phyloP scores from a whole-genome alignment of 495 filamentous ascomycete genomes.

The Aspergillus saccharolyticus region DNA sequence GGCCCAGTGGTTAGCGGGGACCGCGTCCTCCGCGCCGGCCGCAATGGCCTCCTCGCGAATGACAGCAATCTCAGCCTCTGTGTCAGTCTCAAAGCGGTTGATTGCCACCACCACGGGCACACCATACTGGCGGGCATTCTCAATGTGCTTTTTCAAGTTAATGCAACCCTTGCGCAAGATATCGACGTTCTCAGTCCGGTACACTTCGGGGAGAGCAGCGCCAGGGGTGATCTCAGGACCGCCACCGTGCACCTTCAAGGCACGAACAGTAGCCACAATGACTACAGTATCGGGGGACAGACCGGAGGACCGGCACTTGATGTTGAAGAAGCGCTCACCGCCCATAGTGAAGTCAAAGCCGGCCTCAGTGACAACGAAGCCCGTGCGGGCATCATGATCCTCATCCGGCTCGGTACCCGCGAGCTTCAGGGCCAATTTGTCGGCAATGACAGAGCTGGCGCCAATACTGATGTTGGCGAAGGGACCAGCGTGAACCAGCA shows the following conservation, averaged over 20 bases:
- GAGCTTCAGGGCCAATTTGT: conserved; percentile 92
- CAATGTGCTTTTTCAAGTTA: conserved; percentile 90
- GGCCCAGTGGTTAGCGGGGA: conserved; percentile 94
- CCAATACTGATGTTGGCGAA: conserved; percentile 99
- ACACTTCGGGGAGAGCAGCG: conserved; percentile 73
- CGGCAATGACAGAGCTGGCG: conserved; percentile 88
- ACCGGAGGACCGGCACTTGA: conserved; percentile 95
- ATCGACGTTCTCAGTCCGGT: conserved; percentile 89
- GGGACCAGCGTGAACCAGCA: conserved; percentile 94
- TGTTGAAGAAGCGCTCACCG: conserved; percentile 99
- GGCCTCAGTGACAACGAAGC: conserved; percentile 96
- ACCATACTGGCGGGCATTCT: conserved; percentile 81
- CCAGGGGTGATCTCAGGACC: conserved; percentile 88
- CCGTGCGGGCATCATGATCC: conserved; percentile 74
- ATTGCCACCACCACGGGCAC: conserved; percentile 96
- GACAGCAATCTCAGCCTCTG: conserved; percentile 82
- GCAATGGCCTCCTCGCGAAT: conserved; percentile 87
- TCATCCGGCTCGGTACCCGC: conserved; percentile 95
- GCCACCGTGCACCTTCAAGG: conserved; percentile 93
- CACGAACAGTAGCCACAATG: conserved; percentile 90
- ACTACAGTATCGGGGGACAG: conserved; percentile 89
- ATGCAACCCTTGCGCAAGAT: conserved; percentile 83
- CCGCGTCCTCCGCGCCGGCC: conserved; percentile 89
- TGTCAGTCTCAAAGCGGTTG: conserved; percentile 93
- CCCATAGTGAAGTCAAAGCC: conserved; percentile 99